Conservation (phyloP, 192 early-diverging fungal species). For the Glomus cerebriforme region DNA sequence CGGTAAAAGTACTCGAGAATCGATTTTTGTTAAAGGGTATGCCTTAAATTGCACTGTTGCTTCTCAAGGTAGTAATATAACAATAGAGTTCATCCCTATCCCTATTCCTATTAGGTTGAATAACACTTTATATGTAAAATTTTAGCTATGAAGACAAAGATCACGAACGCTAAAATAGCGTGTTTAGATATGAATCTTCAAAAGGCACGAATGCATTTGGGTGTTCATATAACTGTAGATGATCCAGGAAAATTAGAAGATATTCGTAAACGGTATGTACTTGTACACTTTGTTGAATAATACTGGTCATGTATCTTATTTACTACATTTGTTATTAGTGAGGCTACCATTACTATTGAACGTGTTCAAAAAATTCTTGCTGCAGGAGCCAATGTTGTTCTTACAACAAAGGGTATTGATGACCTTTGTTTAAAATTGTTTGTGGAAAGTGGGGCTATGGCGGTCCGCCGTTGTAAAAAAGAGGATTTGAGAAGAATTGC, state of each 20-base stretch:
- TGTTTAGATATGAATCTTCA: slow-evolving; percentile 98
- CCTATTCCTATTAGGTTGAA: too few relatives aligned
- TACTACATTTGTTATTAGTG: slow-evolving; percentile 53
- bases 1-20: slow-evolving; percentile 89
- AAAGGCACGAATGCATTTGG: slow-evolving; percentile 96
- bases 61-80: slow-evolving; percentile 56
- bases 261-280: slow-evolving; percentile 76
- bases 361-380: slow-evolving; percentile 92
- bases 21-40: slow-evolving; percentile 88
- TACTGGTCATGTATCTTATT: background rate
- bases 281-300: background rate
- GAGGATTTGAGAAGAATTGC: slow-evolving; percentile 98
- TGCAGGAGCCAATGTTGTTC: slow-evolving; percentile 94
- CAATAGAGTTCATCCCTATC: background rate
- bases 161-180: slow-evolving; percentile 92
- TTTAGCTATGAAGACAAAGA: slow-evolving; percentile 83
- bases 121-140: background rate
- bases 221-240: slow-evolving; percentile 97
- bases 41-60: slow-evolving; percentile 98
- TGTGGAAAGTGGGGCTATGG: slow-evolving; percentile 97
- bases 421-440: slow-evolving; percentile 98
- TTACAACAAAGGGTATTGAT: slow-evolving; percentile 99
- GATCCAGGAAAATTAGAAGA: slow-evolving; percentile 98
- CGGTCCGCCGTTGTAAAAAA: slow-evolving; percentile 93
- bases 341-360: slow-evolving; percentile 95